Conservation (phyloP, 2,329 filamentous ascomycete species). For the Ilyonectria robusta region DNA sequence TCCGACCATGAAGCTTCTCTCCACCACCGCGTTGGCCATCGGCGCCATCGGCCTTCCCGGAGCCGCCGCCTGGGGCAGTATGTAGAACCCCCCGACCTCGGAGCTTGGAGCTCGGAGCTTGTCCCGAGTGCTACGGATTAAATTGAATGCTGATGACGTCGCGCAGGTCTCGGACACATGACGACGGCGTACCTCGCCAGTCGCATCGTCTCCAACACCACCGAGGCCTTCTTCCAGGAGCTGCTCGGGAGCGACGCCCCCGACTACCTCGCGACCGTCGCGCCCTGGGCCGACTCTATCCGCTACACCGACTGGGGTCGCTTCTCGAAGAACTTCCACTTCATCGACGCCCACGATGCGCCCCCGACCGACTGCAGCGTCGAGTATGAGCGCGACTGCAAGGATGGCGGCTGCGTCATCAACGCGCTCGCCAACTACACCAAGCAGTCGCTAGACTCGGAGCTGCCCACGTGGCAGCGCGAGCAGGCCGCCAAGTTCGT, state of each 20-base stretch:
- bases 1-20: slow-evolving; percentile 51
- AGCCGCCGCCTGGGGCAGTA: slow-evolving; percentile 60
- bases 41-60: slow-evolving; percentile 53
- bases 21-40: slow-evolving; percentile 47
- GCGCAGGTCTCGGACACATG: slow-evolving; percentile 74
- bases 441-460: slow-evolving; percentile 63
- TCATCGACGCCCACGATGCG: slow-evolving; percentile 77
- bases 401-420: slow-evolving; percentile 73
- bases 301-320: slow-evolving; percentile 75
- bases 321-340: slow-evolving; percentile 76
- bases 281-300: slow-evolving; percentile 77
- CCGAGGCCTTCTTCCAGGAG: slow-evolving; percentile 69
- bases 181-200: slow-evolving; percentile 75
- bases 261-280: slow-evolving; percentile 74
- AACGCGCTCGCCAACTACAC: slow-evolving; percentile 74
- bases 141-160: slow-evolving; percentile 28
- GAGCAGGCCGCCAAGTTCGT: slow-evolving; percentile 76
- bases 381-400: slow-evolving; percentile 73
- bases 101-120: neutral
- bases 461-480: slow-evolving; percentile 61
- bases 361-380: slow-evolving; percentile 72
- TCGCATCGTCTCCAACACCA: slow-evolving; percentile 70
- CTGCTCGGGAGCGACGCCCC: slow-evolving; percentile 68
- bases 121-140: slow-evolving; percentile 4
- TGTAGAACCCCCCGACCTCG: slow-evolving; percentile 34